Evolutionary conservation across 352 stramenopile species (phyloP), one percentile per base, ranked within the genome.

Genomic region (Pythium diclinum): DNA sequence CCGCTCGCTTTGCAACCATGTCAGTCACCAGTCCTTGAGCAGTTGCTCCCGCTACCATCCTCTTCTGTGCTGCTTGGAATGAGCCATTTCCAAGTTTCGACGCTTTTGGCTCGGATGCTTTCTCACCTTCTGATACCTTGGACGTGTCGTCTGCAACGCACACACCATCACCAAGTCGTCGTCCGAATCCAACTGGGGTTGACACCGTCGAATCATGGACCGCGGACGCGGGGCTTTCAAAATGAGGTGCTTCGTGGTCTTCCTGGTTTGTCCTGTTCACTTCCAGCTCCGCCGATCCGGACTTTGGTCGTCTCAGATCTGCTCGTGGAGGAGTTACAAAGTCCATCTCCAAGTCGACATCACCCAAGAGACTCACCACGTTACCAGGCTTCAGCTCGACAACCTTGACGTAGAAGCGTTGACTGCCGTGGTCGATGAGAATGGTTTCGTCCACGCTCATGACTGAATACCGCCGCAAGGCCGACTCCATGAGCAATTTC

Each of bases 311-410:
- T 23, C 56, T 57, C 5, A 48, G 38, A 59, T 74, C 63, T 19
- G 48, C 32, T 60, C 75, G 63, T 17, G 78, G 63, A 14, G 80
- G 80, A 1, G 59, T 59, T 49, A 73, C 81, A 38, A 89, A 88
- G 32, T 89, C 72, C 47, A 79, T 74, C 55, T 86, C 76, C 25
- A 90, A 51, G 32, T 90, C 81, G n/a, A 90, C 79, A 38, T 90
- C 79, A 17, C 81, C 79, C 9, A 82, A 79, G 23, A 90, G 70
- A 57, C 77, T 85, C 40, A 90, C 57, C 0, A 78, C 79, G 0
- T 59, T 1, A 9, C 48, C 61, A 9, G 81, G 81, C 30, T 86
- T 85, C 25, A 90, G 69, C 36, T 88, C 77, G 11, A 77, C 60
- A 4, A 88, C 71, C 17, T 73, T 74, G 13, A 90, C 59, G 36